These are phyloP conservation scores for Oldenlandia corymbosa DNA, from an alignment of 257 asterid species.

Conservation along the genomic window DNA sequence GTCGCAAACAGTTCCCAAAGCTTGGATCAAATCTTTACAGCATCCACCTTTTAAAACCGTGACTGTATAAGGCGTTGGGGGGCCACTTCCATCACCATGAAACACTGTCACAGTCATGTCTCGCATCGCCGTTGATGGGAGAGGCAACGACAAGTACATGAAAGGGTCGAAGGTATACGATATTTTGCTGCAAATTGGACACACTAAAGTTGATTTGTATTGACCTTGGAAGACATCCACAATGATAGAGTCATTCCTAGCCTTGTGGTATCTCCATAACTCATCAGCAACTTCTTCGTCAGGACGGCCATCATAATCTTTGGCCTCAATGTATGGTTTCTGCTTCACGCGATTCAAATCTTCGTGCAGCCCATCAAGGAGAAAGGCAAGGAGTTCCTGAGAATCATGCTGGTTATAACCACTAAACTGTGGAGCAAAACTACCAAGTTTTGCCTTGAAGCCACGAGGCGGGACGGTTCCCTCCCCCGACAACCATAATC, in stretches of 20 bases:
- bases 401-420: conserved; percentile 99
- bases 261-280: conserved; percentile 97
- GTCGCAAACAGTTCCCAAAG: conserved; percentile 71
- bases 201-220: conserved; percentile 94
- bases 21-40: conserved; percentile 85
- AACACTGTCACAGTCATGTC: conserved; percentile 90
- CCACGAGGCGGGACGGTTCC: conserved; percentile 89
- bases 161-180: conserved; percentile 96
- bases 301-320: conserved; percentile 92
- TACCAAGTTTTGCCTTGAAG: conserved; percentile 84
- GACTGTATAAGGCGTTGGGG: conserved; percentile 77
- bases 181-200: conserved; percentile 89
- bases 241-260: conserved; percentile 96
- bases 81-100: conserved; percentile 90
- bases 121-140: conserved; percentile 79
- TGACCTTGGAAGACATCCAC: conserved; percentile 99
- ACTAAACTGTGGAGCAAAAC: conserved; percentile 99
- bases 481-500: conserved; percentile 94
- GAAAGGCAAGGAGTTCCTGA: conserved; percentile 99
- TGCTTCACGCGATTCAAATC: conserved; percentile 97
- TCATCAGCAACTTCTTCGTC: conserved; percentile 99
- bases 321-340: conserved; percentile 87
- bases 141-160: conserved; percentile 96
- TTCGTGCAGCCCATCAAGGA: conserved; percentile 99
- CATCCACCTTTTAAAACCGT: conserved; percentile 94